These are phyloP conservation scores for Globisporangium parvum DNA, from an alignment of 352 stramenopile species.

Conservation along the genomic window DNA sequence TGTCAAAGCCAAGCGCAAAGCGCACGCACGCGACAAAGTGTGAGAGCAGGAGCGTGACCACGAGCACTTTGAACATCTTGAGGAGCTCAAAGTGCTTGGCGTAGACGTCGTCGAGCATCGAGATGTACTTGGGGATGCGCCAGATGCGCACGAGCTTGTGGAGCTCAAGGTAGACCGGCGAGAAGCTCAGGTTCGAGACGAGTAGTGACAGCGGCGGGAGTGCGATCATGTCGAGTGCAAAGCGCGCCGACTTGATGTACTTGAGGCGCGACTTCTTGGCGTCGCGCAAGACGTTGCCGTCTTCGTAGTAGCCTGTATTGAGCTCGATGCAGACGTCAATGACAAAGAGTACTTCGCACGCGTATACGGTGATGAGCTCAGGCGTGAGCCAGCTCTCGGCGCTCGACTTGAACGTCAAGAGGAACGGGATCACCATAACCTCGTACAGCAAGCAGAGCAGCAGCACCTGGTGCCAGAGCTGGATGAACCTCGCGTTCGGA, in stretches of 20 bases:
- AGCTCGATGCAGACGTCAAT: conserved; percentile 65
- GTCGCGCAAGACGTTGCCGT: conserved; percentile 61
- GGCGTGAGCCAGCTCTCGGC: conserved; percentile 16
- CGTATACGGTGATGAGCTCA: conserved; percentile 36
- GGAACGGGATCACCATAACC: conserved; percentile 40
- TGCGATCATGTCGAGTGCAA: conserved; percentile 44
- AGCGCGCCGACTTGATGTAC: conserved; percentile 48
- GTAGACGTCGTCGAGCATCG: conserved; percentile 60
- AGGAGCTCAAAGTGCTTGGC: conserved; percentile 47
- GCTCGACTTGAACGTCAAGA: conserved; percentile 30
- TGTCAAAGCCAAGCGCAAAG: conserved; percentile 43
- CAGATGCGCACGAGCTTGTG: conserved; percentile 51
- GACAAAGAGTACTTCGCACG: conserved; percentile 51
- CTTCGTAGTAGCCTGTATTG: conserved; percentile 69
- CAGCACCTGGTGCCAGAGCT: conserved; percentile 54
- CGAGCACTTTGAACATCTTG: conserved; percentile 54
- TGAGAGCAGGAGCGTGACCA: conserved; percentile 36
- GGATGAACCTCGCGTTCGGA: conserved; percentile 44
- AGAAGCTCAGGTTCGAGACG: conserved; percentile 5
- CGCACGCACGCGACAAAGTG: conserved; percentile 51
- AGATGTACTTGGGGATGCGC: conserved; percentile 41
- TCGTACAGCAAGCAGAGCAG: conserved; percentile 51
- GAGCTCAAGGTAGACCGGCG: conserved; percentile 34
- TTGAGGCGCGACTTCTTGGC: conserved; percentile 44
- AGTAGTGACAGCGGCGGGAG: conserved; percentile 44